Conservation (phyloP, 23 red algal genomes). For the Gracilaria caudata region DNA sequence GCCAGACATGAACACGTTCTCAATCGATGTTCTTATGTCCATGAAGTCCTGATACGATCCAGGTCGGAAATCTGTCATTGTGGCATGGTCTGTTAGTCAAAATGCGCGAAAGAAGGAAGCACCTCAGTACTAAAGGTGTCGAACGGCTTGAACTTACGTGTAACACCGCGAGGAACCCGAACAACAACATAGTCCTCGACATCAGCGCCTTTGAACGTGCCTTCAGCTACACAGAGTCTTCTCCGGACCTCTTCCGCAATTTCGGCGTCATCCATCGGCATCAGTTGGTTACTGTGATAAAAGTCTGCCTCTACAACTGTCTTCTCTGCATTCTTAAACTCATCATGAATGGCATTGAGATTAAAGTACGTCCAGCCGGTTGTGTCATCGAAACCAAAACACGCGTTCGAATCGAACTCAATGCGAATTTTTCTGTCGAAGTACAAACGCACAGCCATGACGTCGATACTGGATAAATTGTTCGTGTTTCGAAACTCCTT, state of each 20-base stretch:
- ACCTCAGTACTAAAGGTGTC: too few species aligned
- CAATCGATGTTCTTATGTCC: slow-evolving; percentile 56
- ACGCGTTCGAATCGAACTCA: slow-evolving; percentile 67
- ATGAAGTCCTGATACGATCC: slow-evolving; percentile 82
- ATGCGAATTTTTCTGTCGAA: slow-evolving; percentile 74
- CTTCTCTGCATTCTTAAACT: slow-evolving; percentile 61
- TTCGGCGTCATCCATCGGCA: slow-evolving; percentile 73
- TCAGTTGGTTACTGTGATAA: slow-evolving; percentile 78
- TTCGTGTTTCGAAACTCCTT: slow-evolving; percentile 66
- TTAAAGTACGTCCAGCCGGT: slow-evolving; percentile 90
- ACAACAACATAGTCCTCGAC: slow-evolving; percentile 78
- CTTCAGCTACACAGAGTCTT: slow-evolving; percentile 56
- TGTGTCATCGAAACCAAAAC: slow-evolving; percentile 80
- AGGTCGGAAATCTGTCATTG: slow-evolving; percentile 72
- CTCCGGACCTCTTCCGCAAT: slow-evolving; percentile 60
- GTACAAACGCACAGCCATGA: slow-evolving; percentile 87
- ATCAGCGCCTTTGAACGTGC: slow-evolving; percentile 47
- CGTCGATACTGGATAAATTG: slow-evolving; percentile 80
- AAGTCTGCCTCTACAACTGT: slow-evolving; percentile 86
- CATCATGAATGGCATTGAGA: slow-evolving; percentile 85
- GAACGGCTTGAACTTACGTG: slow-evolving; percentile 39
- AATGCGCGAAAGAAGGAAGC: background rate
- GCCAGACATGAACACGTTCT: slow-evolving; percentile 70
- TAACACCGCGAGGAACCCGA: slow-evolving; percentile 76
- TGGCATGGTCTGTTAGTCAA: background rate